These are phyloP conservation scores for Tylopilus intermedius DNA, from an alignment of 768 basidiomycete species.

Conservation along the genomic window DNA sequence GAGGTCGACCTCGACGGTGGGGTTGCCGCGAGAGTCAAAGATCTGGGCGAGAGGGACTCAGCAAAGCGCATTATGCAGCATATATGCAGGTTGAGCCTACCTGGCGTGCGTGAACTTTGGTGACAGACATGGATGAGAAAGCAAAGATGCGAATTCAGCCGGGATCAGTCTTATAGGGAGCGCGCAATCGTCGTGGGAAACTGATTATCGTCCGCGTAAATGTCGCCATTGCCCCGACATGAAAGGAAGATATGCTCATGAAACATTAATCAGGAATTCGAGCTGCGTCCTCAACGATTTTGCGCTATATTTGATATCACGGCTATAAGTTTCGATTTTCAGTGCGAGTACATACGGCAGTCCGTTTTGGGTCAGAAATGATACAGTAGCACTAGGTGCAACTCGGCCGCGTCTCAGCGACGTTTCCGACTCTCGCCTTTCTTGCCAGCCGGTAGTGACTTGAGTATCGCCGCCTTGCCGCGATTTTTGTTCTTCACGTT, in stretches of 20 bases:
- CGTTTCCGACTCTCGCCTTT: conserved; percentile 39
- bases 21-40: conserved; percentile 99
- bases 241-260: conserved; percentile 5
- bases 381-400: conserved; percentile 16
- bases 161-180: conserved; percentile 22
- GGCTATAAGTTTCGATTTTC: conserved; percentile 7
- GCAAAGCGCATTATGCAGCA: neutral
- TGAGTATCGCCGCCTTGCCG: conserved; percentile 55
- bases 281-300: neutral
- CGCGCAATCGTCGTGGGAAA: conserved; percentile 27
- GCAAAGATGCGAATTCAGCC: conserved; percentile 13
- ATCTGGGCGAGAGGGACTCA: conserved; percentile 51
- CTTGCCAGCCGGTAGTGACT: conserved; percentile 51
- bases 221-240: neutral
- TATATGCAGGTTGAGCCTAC: conserved; percentile 36
- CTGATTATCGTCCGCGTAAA: conserved; percentile 33
- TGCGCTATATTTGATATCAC: conserved; percentile 8
- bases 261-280: conserved; percentile 4
- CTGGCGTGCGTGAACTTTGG: conserved; percentile 90
- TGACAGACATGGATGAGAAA: conserved; percentile 75
- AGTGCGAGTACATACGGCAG: conserved; percentile 5
- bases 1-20: conserved; percentile 92
- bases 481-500: conserved; percentile 90
- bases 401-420: conserved; percentile 15
- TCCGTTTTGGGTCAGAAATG: conserved; percentile 1